Percentiles rank a stretch among this genome's conserved stretches.
These are phyloP conservation scores for Rosa lucieae DNA, from an alignment of 306 rosid genomes.

Conservation along the genomic window DNA sequence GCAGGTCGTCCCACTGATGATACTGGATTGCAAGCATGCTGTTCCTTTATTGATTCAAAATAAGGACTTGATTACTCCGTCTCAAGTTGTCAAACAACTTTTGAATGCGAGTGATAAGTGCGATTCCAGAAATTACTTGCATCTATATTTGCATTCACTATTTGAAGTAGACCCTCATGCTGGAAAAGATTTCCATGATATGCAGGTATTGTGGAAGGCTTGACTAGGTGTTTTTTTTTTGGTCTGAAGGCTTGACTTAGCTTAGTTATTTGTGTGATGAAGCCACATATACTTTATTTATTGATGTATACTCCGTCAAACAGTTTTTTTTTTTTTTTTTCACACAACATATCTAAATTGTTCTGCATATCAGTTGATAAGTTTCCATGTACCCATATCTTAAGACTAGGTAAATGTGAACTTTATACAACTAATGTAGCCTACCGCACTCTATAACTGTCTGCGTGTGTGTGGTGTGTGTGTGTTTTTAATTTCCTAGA, in stretches of 20 bases:
- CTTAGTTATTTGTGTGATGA: constrained; percentile 6
- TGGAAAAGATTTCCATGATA: constrained; percentile 91
- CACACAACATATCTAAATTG: neutral
- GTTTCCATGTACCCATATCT: neutral
- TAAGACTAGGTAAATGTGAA: neutral
- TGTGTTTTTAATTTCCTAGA: neutral
- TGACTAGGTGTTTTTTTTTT: neutral
- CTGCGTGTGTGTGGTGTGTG: neutral
- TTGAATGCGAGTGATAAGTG: constrained; percentile 48
- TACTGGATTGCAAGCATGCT: constrained; percentile 90
- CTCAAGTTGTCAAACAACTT: constrained; percentile 81
- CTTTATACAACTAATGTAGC: neutral
- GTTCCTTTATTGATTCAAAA: constrained; percentile 72
- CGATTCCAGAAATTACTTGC: constrained; percentile 72
- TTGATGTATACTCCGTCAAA: neutral
- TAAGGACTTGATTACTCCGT: constrained; percentile 66
- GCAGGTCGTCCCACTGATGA: constrained; percentile 90
- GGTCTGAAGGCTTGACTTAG: neutral
- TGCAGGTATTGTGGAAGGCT: constrained; percentile 66
- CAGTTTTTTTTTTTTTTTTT: neutral
- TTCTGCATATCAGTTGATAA: neutral
- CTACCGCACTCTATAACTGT: neutral
- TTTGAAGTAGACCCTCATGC: constrained; percentile 88
- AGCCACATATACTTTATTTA: constrained; percentile 3
- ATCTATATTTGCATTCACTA: constrained; percentile 83